Conservation (phyloP, 129 eudicot species). For the Flaveria bidentis region DNA sequence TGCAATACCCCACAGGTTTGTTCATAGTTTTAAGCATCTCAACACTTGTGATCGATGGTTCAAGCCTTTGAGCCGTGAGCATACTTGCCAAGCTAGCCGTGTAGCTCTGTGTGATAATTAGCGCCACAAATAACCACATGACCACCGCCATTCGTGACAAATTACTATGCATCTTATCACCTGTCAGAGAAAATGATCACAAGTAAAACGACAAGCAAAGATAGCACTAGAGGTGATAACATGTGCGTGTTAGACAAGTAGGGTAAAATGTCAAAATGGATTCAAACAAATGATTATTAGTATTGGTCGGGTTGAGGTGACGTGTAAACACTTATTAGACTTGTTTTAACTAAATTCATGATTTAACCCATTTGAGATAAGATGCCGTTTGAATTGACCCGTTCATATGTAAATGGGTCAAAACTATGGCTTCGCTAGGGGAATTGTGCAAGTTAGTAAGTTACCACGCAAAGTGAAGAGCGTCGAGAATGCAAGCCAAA, state of each 20-base stretch:
- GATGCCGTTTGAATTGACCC: background rate
- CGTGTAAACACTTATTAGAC: background rate
- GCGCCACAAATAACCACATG: conserved; percentile 60
- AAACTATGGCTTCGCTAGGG: background rate
- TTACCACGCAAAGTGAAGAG: conserved; percentile 53
- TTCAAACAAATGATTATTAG: background rate
- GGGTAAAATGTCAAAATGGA: background rate
- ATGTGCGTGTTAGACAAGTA: background rate
- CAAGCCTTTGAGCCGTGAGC: conserved; percentile 59
- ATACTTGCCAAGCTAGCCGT: conserved; percentile 67
- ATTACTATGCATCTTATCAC: conserved; percentile 49
- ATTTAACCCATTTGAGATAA: conserved; percentile 1
- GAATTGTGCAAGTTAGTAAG: background rate
- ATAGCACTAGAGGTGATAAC: background rate
- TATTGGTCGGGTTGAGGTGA: background rate
- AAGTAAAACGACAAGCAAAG: background rate
- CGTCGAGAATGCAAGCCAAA: conserved; percentile 51
- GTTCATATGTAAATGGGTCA: background rate
- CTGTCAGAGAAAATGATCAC: conserved; percentile 20
- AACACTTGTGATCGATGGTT: conserved; percentile 39
- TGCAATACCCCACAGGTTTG: conserved; percentile 41
- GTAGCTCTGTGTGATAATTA: conserved; percentile 56
- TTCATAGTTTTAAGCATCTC: conserved; percentile 42
- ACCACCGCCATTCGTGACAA: conserved; percentile 49
- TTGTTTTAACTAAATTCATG: background rate